These are phyloP conservation scores for Sindora glabra DNA, from an alignment of 306 rosid species.

Conservation along the genomic window DNA sequence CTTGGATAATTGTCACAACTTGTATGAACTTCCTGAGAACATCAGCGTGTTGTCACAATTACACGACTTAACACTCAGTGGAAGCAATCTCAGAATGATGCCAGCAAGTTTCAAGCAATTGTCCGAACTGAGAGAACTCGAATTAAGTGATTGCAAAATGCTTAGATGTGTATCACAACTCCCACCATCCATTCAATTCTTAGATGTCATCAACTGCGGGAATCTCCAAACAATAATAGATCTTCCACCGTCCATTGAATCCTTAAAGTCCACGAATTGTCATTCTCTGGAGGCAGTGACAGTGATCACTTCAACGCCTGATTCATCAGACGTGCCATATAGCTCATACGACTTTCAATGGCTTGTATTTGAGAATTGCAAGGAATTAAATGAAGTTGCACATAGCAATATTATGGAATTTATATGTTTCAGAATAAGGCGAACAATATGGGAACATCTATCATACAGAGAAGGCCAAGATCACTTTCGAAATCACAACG, in stretches of 20 bases:
- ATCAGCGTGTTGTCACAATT: no score
- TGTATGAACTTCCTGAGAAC: no score
- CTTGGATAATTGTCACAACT: no score
- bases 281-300: neutral
- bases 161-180: neutral
- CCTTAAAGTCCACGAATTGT: no score
- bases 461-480: no score
- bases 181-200: no score
- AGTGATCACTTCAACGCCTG: neutral
- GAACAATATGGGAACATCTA: neutral
- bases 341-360: no score
- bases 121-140: neutral
- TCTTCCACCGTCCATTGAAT: no score
- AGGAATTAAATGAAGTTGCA: neutral
- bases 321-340: fast-evolving
- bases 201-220: no score
- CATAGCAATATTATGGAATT: neutral
- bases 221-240: no score
- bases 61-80: no score
- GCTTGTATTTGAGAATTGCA: neutral
- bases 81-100: neutral
- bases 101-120: neutral
- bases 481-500: no score
- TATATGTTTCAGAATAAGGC: neutral
- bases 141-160: neutral